These are phyloP conservation scores for Candida hungchunana DNA, from an alignment of 805 yeast species.

Conservation along the genomic window DNA sequence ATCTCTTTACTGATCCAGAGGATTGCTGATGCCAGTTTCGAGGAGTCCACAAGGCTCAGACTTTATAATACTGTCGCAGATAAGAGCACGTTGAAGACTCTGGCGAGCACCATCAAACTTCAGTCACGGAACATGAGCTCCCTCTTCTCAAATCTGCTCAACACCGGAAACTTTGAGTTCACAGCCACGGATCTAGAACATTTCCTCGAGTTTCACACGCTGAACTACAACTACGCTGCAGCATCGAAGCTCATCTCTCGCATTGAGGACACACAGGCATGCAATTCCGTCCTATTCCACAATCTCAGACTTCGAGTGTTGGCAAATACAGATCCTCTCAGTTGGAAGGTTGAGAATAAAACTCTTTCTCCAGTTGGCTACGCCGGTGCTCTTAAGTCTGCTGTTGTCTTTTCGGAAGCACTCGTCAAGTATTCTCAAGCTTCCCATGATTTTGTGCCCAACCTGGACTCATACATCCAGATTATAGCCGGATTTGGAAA, in stretches of 20 bases:
- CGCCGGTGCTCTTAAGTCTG: slow-evolving; percentile 9
- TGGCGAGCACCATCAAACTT: neutral
- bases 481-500: slow-evolving; percentile 21
- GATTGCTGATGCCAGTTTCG: slow-evolving; percentile 5
- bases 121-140: slow-evolving; percentile 1
- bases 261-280: slow-evolving; percentile 2
- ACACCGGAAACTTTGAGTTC: slow-evolving; percentile 6
- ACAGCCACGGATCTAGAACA: slow-evolving; percentile 8
- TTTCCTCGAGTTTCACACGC: slow-evolving; percentile 3
- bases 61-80: slow-evolving; percentile 5
- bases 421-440: slow-evolving; percentile 7
- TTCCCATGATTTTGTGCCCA: slow-evolving; percentile 11
- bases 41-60: neutral
- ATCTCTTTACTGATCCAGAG: slow-evolving; percentile 10
- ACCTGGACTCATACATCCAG: slow-evolving; percentile 20
- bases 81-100: slow-evolving; percentile 1
- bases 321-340: slow-evolving; percentile 17
- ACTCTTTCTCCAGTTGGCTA: slow-evolving; percentile 8
- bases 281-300: slow-evolving; percentile 13
- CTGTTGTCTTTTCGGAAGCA: slow-evolving; percentile 9
- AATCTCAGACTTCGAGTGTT: slow-evolving; percentile 16
- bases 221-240: slow-evolving; percentile 4
- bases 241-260: slow-evolving; percentile 11
- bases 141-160: slow-evolving; percentile 3
- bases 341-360: slow-evolving; percentile 11